Evolutionary conservation across 1,139 yeast genomes (phyloP), one percentile per base, ranked within the genome.

Genomic region (Kodamaea arcana): DNA sequence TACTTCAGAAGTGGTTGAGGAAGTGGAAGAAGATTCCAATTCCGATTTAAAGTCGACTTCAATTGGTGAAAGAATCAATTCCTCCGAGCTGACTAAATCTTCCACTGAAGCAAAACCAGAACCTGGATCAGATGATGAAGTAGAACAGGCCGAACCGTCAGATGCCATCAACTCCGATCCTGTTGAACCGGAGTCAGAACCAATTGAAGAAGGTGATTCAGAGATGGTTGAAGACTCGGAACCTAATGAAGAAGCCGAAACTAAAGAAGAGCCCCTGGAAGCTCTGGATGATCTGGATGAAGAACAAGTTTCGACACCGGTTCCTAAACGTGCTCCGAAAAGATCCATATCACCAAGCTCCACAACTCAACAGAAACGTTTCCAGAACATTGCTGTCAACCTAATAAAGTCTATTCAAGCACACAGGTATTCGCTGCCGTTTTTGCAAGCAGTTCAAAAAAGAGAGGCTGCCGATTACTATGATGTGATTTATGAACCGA

Each of bases 361-460:
- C 15, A n/a, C 17, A 12, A 54, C 48, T 15, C 63, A 61, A 33
- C 66, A 65, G 35, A 77, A 76, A 46, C 57, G 72, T 36, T 76
- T 77, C 55, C 80, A 75, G 42, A 62, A 68, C 24, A 65, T 78
- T 28, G 79, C 82, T 0, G 59, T 68, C 17, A 84, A 82, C 31
- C 63, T 84, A 20, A 59, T 84, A 33, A 70, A 76, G 15, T 78
- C 81, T 41, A 78, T 84, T 11, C 73, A 81, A 33, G 80, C 86
- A 1, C 84, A 83, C 56, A 63, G 86, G 36, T 82, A 76, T 46
- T 84, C 94, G 0, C 81, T 90, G 0, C 82, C 86, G 36, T 84
- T 84, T 52, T 56, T 81, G 25, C 76, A 73, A 39, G 86, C 94
- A 0, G 94, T 84, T 10, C 75, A 70, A 46, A 72, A 70, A 36